Evolutionary conservation across 192 early-diverging fungal species (phyloP).

Genomic region (Backusella australiensis): DNA sequence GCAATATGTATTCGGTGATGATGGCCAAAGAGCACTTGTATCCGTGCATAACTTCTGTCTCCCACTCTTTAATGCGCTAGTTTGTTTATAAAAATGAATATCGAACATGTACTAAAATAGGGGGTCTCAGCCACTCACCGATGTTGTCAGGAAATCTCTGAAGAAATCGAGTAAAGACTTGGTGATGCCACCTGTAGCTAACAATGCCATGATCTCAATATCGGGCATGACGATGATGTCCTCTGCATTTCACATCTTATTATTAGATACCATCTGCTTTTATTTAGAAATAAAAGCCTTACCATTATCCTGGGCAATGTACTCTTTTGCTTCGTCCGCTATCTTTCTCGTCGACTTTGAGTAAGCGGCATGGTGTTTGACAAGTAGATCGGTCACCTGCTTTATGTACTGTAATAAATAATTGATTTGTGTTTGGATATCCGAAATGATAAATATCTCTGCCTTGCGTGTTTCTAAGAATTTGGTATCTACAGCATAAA

Average conservation of each 20-base stretch:
- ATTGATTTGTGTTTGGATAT: conserved; percentile 5
- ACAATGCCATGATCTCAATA: background rate
- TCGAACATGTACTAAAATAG: background rate
- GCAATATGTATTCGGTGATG: background rate
- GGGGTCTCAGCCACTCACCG: background rate
- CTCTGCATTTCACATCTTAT: background rate
- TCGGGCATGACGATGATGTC: conserved; percentile 7
- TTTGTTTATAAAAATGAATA: background rate
- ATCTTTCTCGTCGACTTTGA: background rate
- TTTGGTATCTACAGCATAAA: background rate
- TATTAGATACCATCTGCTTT: background rate
- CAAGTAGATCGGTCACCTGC: background rate
- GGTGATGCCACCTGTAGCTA: background rate
- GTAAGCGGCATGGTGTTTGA: background rate
- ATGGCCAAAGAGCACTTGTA: background rate
- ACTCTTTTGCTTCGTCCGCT: background rate
- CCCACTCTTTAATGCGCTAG: conserved; percentile 1
- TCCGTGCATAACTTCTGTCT: background rate
- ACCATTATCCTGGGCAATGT: background rate
- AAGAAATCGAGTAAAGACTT: background rate
- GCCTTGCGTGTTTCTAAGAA: background rate
- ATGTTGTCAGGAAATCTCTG: conserved; percentile 1
- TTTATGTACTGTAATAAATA: conserved; percentile 8
- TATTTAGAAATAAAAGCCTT: background rate
- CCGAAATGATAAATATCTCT: conserved; percentile 6